Evolutionary conservation across 2,329 filamentous ascomycete species (phyloP), one percentile per base, ranked within the genome.

Genomic region (Colletotrichum trifolii): DNA sequence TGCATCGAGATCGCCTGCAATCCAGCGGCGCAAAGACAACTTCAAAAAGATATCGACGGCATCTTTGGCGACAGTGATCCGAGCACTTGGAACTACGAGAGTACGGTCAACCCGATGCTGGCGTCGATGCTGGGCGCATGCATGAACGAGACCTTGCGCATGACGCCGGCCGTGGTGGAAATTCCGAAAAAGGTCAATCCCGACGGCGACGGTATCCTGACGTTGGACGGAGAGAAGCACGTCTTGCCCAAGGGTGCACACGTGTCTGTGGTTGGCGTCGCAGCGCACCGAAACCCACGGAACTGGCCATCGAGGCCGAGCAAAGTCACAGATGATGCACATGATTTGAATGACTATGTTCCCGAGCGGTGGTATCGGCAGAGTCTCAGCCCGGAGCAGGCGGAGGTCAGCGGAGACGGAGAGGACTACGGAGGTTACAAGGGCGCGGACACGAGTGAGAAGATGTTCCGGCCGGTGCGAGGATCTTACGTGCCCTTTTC

Each of bases 111-210:
- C 47, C 80, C 84, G 8, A 82, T 96, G 64, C 86, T 92, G 69
- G 86, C 84, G 10, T 88, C 89, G 65, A 89, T 92, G 83, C 79
- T 90, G 9, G 92, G 90, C 15, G 92, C 92, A 4, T 86, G 90
- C 70, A 85, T 95, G 83, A 92, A 93, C 72, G 92, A 96, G 79
- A 89, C 90, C 42, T 82, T 96, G 57, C 88, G 93, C 10, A 72
- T 94, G 46, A 82, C 93, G 64, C 91, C 92, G 2, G 88, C 92
- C 0, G 89, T 93, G 15, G 80, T 88, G 47, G 86, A 85, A 56
- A 89, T 96, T 34, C 92, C 92, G 35, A 96, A 96, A 77, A 84
- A 81, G 56, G 84, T 87, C 5, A 72, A 77, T 3, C 74, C 77
- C 2, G 71, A 73, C 2, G 73, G 79, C 25, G 83, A 84, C 55